These are phyloP conservation scores for Przewalskia tangutica DNA, from an alignment of 257 asterid genomes.

Conservation along the genomic window DNA sequence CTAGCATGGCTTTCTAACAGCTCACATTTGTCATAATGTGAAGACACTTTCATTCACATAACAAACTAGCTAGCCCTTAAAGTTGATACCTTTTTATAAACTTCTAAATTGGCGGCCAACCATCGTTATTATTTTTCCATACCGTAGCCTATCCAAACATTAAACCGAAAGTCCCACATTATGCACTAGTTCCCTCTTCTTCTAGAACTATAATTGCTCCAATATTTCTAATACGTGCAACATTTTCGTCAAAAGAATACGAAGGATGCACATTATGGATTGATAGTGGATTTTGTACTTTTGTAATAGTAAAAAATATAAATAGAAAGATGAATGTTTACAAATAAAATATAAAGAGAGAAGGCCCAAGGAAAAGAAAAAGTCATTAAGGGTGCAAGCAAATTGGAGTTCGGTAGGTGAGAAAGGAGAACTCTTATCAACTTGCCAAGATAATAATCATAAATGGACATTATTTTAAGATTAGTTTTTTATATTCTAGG, in stretches of 20 bases:
- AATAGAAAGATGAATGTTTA: background rate
- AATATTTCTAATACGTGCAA: background rate
- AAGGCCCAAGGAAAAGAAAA: background rate
- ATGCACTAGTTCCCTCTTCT: background rate
- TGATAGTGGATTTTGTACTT: background rate
- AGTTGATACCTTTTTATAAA: background rate
- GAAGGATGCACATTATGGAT: background rate
- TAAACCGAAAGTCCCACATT: background rate
- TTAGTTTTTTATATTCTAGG: background rate
- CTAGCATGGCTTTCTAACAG: background rate
- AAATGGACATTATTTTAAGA: background rate
- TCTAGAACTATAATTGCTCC: background rate
- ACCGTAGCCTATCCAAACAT: background rate
- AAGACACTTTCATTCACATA: background rate
- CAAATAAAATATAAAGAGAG: background rate
- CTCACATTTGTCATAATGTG: background rate
- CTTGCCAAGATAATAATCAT: background rate
- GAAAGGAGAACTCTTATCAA: background rate
- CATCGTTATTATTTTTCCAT: background rate
- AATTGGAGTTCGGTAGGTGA: slow-evolving; percentile 16
- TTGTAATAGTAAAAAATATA: background rate
- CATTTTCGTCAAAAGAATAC: background rate
- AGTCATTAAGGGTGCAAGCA: background rate
- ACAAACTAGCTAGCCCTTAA: background rate
- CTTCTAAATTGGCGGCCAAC: slow-evolving; percentile 5